These are phyloP conservation scores for Solidago caesia DNA, from an alignment of 129 eudicot genomes.

Conservation along the genomic window DNA sequence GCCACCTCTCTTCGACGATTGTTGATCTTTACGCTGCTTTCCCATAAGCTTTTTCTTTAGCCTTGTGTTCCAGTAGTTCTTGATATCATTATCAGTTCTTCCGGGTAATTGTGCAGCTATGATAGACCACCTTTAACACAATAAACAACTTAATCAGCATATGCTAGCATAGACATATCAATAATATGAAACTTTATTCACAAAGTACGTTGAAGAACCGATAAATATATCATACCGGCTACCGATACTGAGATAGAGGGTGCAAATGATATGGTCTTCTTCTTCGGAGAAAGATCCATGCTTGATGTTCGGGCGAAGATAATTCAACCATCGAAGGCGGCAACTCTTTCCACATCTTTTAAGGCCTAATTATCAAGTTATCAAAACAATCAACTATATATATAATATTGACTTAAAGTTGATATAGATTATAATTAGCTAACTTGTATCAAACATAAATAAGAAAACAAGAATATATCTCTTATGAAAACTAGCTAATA, in stretches of 20 bases:
- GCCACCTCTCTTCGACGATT: slow-evolving; percentile 35
- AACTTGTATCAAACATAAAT: not conserved
- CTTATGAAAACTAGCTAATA: not conserved
- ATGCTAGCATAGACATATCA: not conserved
- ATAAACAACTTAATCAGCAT: not conserved
- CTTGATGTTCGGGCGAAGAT: slow-evolving; percentile 89
- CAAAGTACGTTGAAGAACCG: not conserved
- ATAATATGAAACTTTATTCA: not conserved
- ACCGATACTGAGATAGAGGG: slow-evolving; percentile 69
- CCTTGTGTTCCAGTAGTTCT: slow-evolving; percentile 93
- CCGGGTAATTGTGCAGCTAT: slow-evolving; percentile 90
- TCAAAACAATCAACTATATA: slow-evolving; percentile 6
- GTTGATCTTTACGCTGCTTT: slow-evolving; percentile 66
- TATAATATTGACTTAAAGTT: slow-evolving; percentile 3
- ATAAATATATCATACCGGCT: slow-evolving; percentile 55
- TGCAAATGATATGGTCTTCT: slow-evolving; percentile 91
- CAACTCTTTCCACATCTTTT: slow-evolving; percentile 97
- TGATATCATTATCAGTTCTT: slow-evolving; percentile 85
- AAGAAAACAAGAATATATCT: not conserved
- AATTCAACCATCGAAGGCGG: slow-evolving; percentile 86
- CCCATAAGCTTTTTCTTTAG: slow-evolving; percentile 80
- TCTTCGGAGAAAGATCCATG: slow-evolving; percentile 91
- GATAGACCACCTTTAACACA: slow-evolving; percentile 68
- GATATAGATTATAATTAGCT: slow-evolving; percentile 1
- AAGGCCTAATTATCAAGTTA: slow-evolving; percentile 48